Base-by-base conservation (phyloP, 441 rosid species). In the Euphorbia schlechtendalii region DNA sequence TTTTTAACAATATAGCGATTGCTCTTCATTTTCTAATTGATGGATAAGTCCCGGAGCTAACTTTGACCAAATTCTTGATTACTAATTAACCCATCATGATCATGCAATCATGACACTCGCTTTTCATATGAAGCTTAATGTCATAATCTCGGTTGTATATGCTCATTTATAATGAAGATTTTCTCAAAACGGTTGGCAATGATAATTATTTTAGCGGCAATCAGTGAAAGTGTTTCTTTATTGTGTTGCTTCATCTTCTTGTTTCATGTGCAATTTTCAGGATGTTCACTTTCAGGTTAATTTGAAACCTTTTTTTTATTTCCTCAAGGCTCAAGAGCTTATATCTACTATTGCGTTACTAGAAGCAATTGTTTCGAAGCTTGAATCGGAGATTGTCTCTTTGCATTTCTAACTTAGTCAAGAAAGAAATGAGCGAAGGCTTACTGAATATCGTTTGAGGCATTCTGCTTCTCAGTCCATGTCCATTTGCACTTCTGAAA, bases 341-440 rank as follows among this genome's bases (percentile, higher is more conserved):
- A 75, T 89, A 64, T 92, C 83, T 61, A 74, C 89, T 66, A 76
- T 89, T 73, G 82, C 85, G 45, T 65, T 83, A 71, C 69, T 87
- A 68, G 92, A 91, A 82, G 79, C 74, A 64, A 79, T 86, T 1
- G 83, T 89, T 65, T 79, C 85, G 60, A 86, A 91, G 78, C 98
- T 91, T 21, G 96, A 91, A 69, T 82, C 82, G 71, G 92, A 91
- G 74, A 81, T 80, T 13, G 70, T 78, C 63, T 75, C 87, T 36
- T 79, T 89, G 81, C 84, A 87, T 66, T 81, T 74, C 80, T 85
- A 89, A 65, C 84, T 91, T 53, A 77, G 84, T 83, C 98, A 89
- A 74, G 98, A 89, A 75, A 91, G 83, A 73, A 87, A 83, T 38
- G 88, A 91, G 67, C 82, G 92, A 40, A 81, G 88, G 78, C 90